Evolutionary conservation across 192 early-diverging fungal species (phyloP).

Genomic region (Martensiomyces pterosporus): DNA sequence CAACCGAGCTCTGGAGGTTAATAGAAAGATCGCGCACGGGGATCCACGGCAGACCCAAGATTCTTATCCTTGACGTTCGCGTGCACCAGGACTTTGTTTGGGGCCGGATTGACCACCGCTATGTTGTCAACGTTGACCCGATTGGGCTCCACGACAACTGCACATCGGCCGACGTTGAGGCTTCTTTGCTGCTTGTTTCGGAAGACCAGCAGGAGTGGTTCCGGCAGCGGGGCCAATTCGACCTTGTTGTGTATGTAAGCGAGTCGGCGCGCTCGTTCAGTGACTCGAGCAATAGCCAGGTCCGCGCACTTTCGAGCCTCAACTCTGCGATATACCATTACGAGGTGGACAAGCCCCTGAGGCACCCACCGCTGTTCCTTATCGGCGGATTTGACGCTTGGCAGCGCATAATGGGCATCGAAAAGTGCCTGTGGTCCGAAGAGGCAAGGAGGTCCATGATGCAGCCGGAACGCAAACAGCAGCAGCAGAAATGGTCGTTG

Average conservation of each 20-base stretch:
- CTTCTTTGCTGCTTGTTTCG: slow-evolving; percentile 55
- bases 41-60: slow-evolving; percentile 28
- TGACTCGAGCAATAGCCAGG: slow-evolving; percentile 17
- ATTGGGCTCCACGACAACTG: slow-evolving; percentile 56
- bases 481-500: neutral
- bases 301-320: slow-evolving; percentile 38
- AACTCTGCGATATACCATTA: slow-evolving; percentile 60
- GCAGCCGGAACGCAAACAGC: no score
- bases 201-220: slow-evolving; percentile 65
- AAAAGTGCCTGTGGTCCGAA: slow-evolving; percentile 29
- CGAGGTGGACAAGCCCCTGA: slow-evolving; percentile 53
- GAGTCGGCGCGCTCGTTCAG: slow-evolving; percentile 51
- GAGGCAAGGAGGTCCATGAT: slow-evolving; percentile 9
- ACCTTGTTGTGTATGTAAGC: slow-evolving; percentile 72
- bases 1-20: slow-evolving; percentile 34
- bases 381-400: slow-evolving; percentile 80
- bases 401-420: slow-evolving; percentile 50
- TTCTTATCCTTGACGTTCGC: slow-evolving; percentile 77
- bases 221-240: slow-evolving; percentile 57
- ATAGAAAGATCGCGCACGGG: slow-evolving; percentile 33
- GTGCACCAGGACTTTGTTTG: slow-evolving; percentile 61
- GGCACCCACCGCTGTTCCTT: slow-evolving; percentile 62
- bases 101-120: slow-evolving; percentile 64
- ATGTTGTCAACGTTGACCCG: slow-evolving; percentile 76
- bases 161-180: slow-evolving; percentile 51